Conservation (phyloP, 192 early-diverging fungal genomes). For the Chytriomyces sp. region DNA sequence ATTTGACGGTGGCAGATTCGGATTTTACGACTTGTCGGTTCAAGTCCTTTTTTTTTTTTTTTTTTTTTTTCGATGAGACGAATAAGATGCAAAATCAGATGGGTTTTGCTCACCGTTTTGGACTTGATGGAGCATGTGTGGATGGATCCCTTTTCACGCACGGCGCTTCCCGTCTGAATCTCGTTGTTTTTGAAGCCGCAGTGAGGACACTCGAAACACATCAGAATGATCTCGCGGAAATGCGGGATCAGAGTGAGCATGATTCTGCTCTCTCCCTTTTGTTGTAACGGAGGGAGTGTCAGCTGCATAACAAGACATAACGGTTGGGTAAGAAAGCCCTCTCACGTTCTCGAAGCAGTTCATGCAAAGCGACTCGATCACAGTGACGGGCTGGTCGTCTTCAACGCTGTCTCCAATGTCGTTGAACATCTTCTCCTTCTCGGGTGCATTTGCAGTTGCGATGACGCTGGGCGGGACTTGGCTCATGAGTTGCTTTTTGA, state of each 20-base stretch:
- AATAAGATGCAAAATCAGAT: background rate
- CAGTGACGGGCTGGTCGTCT: constrained; percentile 58
- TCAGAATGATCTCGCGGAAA: constrained; percentile 84
- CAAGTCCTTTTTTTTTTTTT: constrained; percentile 62
- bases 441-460: background rate
- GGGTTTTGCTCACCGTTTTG: constrained; percentile 50
- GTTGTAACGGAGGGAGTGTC: background rate
- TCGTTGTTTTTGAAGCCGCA: constrained; percentile 87
- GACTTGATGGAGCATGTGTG: constrained; percentile 65
- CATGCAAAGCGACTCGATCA: constrained; percentile 92
- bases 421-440: constrained; percentile 61
- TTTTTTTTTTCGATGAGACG: no score
- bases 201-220: constrained; percentile 87
- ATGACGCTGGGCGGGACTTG: constrained; percentile 17
- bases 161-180: no score
- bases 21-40: constrained; percentile 92
- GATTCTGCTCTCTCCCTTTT: constrained; percentile 80
- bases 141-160: constrained; percentile 81
- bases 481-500: no score
- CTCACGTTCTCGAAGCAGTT: constrained; percentile 81
- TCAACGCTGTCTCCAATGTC: constrained; percentile 68
- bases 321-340: background rate
- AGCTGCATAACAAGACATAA: background rate
- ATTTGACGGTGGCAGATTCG: constrained; percentile 74
- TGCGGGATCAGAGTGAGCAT: constrained; percentile 91